phyloP scores from a whole-genome alignment of 2,329 filamentous ascomycete genomes.

The Xylariaceae sp. region DNA sequence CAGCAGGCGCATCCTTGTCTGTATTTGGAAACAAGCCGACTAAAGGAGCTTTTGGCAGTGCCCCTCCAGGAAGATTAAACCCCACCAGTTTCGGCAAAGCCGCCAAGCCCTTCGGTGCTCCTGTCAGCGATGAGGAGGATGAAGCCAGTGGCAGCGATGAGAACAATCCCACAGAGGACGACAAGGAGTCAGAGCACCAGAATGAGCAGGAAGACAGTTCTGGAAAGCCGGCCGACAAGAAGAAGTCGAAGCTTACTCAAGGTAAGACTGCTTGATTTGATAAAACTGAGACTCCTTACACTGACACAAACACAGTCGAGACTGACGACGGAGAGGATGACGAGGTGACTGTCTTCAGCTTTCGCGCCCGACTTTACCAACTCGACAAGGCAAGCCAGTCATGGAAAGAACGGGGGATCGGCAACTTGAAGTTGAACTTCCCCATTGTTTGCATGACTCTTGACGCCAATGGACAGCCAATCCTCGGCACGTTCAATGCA shows the following conservation, averaged over 20 bases:
- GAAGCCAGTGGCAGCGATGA: constrained; percentile 38
- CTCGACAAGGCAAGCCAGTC: constrained; percentile 64
- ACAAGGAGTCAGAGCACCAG: constrained; percentile 40
- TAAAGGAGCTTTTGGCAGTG: constrained; percentile 28
- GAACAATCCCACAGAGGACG: constrained; percentile 34
- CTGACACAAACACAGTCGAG: constrained; percentile 43
- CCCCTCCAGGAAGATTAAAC: constrained; percentile 22
- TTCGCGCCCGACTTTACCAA: constrained; percentile 80
- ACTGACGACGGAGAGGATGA: constrained; percentile 85
- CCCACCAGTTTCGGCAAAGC: constrained; percentile 50
- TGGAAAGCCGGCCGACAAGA: constrained; percentile 52
- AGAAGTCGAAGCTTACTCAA: constrained; percentile 64
- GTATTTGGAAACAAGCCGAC: not conserved
- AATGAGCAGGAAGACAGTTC: constrained; percentile 29
- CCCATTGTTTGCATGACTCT: constrained; percentile 54
- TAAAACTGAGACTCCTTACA: constrained; percentile 19
- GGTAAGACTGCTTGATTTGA: constrained; percentile 49
- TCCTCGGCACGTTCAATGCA: constrained; percentile 53
- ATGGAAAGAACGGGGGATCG: constrained; percentile 88
- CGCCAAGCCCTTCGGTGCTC: constrained; percentile 72
- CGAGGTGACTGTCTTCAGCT: constrained; percentile 70
- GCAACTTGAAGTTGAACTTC: constrained; percentile 81
- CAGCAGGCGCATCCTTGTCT: not conserved
- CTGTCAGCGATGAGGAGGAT: constrained; percentile 55
- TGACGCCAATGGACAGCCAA: constrained; percentile 46